Percentiles rank a stretch among this genome's conserved stretches.
These are phyloP conservation scores for Solioccasus polychromus DNA, from an alignment of 768 basidiomycete species.

Conservation along the genomic window DNA sequence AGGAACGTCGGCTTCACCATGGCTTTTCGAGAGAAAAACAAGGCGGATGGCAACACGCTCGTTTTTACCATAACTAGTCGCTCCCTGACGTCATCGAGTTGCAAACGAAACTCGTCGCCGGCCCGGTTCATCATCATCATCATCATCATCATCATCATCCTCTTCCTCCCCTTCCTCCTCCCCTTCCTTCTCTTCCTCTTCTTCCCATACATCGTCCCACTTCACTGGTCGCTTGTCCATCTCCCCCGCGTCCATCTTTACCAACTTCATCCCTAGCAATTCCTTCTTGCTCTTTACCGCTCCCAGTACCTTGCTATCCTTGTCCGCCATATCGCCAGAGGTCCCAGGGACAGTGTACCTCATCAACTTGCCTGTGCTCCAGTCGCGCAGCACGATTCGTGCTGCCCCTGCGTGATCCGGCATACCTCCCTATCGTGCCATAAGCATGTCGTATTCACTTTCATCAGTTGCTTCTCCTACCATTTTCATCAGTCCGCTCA, in stretches of 20 bases:
- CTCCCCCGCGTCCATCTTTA: conserved; percentile 45
- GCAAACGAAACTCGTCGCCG: conserved; percentile 50
- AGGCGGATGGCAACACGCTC: conserved; percentile 19
- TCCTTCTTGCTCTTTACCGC: conserved; percentile 58
- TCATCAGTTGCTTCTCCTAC: conserved; percentile 35
- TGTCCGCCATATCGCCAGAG: conserved; percentile 16
- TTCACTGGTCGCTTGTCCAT: conserved; percentile 43
- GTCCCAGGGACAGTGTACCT: conserved; percentile 63
- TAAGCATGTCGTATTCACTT: conserved; percentile 7
- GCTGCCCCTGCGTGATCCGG: conserved; percentile 73
- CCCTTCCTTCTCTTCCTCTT: conserved; percentile 38
- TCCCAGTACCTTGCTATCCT: conserved; percentile 51
- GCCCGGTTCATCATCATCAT: conserved; percentile 28
- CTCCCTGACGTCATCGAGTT: conserved; percentile 30
- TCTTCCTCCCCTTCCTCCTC: conserved; percentile 33
- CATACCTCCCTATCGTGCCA: conserved; percentile 55
- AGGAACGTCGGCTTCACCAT: conserved; percentile 59
- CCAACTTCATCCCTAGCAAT: conserved; percentile 53
- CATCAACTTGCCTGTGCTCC: conserved; percentile 71
- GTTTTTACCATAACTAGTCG: conserved; percentile 17
- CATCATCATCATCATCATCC: conserved; percentile 32
- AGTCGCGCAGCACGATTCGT: conserved; percentile 79
- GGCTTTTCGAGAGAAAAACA: conserved; percentile 8
- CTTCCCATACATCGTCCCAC: conserved; percentile 36
- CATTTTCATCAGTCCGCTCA: conserved; percentile 74